Percentiles rank a stretch among this genome's conserved stretches.
phyloP scores from a whole-genome alignment of 2,329 filamentous ascomycete species.

The Drechslerella coelobrocha region DNA sequence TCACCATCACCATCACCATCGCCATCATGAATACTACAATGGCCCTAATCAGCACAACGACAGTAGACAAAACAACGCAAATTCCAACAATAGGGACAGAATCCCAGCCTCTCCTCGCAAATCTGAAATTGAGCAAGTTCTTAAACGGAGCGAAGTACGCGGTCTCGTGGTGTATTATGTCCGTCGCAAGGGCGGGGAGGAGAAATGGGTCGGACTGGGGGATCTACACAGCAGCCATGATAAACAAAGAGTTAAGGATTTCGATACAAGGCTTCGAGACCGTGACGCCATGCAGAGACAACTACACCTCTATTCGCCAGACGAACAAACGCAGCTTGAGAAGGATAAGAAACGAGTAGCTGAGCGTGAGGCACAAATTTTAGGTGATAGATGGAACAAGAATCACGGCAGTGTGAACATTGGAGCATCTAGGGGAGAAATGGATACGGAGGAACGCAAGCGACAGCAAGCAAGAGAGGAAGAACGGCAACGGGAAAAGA shows the following conservation, averaged over 20 bases:
- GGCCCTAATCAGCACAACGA: neutral
- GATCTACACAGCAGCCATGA: constrained; percentile 23
- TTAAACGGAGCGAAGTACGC: constrained; percentile 42
- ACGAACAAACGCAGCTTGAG: constrained; percentile 28
- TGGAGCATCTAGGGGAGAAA: neutral
- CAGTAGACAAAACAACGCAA: neutral
- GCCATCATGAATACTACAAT: neutral
- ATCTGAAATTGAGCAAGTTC: constrained; percentile 17
- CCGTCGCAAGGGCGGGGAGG: too few species aligned
- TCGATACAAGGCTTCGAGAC: constrained; percentile 16
- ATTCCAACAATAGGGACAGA: neutral
- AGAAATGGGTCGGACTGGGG: constrained; percentile 34
- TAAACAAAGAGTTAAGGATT: constrained; percentile 25
- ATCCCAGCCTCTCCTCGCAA: neutral
- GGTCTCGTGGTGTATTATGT: too few species aligned
- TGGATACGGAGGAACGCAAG: constrained; percentile 10
- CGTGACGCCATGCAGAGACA: constrained; percentile 15
- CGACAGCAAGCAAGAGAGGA: constrained; percentile 17
- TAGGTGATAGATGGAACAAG: constrained; percentile 11
- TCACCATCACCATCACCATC: neutral
- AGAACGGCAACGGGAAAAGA: constrained; percentile 18
- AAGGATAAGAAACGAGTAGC: constrained; percentile 31
- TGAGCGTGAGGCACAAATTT: constrained; percentile 33
- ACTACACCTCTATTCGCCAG: constrained; percentile 15
- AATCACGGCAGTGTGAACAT: neutral